A percentile compares a stretch with the other conserved stretches of the same genome.
Conservation (phyloP, 106 monocot species). For the Dioscorea alata region DNA sequence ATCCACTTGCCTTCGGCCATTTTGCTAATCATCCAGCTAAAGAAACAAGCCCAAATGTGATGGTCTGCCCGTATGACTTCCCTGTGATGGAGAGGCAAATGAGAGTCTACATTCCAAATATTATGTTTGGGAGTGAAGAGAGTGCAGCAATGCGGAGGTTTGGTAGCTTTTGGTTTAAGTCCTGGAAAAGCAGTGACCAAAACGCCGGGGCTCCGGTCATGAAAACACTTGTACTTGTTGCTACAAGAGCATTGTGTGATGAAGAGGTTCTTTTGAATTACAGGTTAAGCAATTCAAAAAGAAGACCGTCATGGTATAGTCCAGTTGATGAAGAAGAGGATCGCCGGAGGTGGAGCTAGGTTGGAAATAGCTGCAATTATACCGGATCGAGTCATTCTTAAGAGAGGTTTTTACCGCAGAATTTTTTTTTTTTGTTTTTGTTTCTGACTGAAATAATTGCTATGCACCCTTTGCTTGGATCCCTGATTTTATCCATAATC, state of each 20-base stretch:
- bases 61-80: slow-evolving; percentile 96
- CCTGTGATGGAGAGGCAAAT: slow-evolving; percentile 54
- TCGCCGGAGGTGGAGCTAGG: slow-evolving; percentile 73
- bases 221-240: slow-evolving; percentile 72
- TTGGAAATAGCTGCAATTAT: not conserved
- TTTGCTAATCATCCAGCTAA: slow-evolving; percentile 91
- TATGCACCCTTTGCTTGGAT: too few species aligned
- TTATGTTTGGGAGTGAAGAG: slow-evolving; percentile 64
- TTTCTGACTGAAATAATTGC: too few species aligned
- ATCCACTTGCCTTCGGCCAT: slow-evolving; percentile 91
- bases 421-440: too few species aligned
- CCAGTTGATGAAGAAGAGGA: slow-evolving; percentile 95
- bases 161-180: slow-evolving; percentile 86
- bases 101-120: slow-evolving; percentile 79
- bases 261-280: slow-evolving; percentile 89
- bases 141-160: slow-evolving; percentile 64
- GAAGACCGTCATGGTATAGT: slow-evolving; percentile 71
- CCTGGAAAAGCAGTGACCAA: slow-evolving; percentile 18
- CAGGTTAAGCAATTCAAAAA: slow-evolving; percentile 77
- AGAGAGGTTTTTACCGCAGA: too few species aligned
- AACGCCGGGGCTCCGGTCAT: slow-evolving; percentile 25
- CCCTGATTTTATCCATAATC: too few species aligned
- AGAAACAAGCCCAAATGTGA: slow-evolving; percentile 64
- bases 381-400: too few species aligned
- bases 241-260: slow-evolving; percentile 50